Conservation (phyloP, 768 basidiomycete genomes). For the Lentinula aciculospora region DNA sequence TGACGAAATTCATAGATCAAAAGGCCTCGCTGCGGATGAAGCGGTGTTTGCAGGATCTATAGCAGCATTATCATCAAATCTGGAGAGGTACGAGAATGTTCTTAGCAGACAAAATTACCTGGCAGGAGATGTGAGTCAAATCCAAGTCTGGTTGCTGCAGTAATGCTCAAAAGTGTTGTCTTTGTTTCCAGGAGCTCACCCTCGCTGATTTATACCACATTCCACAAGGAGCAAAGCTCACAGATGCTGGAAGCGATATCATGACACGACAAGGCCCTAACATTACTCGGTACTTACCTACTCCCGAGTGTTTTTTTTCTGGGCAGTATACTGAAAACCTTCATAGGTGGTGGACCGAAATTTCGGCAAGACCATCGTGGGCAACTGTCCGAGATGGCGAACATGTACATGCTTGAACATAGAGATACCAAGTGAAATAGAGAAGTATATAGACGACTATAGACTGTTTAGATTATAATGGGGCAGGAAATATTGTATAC, state of each 20-base stretch:
- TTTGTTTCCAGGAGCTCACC: constrained; percentile 25
- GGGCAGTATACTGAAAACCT: neutral
- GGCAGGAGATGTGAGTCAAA: constrained; percentile 45
- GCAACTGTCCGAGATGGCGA: neutral
- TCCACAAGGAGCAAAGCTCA: constrained; percentile 21
- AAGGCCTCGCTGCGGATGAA: constrained; percentile 24
- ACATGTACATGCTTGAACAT: neutral
- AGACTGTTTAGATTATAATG: no score
- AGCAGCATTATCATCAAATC: constrained; percentile 27
- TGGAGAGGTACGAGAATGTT: constrained; percentile 49
- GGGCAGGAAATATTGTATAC: neutral
- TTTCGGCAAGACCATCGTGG: constrained; percentile 38
- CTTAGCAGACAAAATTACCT: constrained; percentile 48
- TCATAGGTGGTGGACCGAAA: constrained; percentile 42
- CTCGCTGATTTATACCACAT: constrained; percentile 50
- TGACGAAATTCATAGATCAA: constrained; percentile 17
- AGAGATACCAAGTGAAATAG: neutral
- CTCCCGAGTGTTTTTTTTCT: neutral
- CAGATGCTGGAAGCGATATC: constrained; percentile 14
- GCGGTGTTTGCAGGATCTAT: constrained; percentile 20
- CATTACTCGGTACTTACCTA: constrained; percentile 25
- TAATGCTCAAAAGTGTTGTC: neutral
- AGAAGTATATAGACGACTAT: neutral
- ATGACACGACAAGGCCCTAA: constrained; percentile 26
- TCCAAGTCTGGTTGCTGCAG: neutral